phyloP scores from a whole-genome alignment of 495 filamentous ascomycete species.

The Sporormia fimetaria region DNA sequence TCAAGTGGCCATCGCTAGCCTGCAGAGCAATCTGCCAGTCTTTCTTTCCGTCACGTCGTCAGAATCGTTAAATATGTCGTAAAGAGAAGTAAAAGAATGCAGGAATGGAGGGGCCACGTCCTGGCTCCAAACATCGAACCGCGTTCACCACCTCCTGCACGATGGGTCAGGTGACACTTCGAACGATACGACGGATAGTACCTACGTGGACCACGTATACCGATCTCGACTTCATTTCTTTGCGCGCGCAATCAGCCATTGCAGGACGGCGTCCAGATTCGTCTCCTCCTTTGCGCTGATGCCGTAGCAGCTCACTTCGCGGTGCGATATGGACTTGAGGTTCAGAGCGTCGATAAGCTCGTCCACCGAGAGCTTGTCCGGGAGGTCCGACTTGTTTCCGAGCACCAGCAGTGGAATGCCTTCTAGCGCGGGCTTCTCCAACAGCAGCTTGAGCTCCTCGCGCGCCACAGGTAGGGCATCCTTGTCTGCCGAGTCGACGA shows the following conservation, averaged over 20 bases:
- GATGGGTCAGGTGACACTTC: neutral
- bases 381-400: conserved; percentile 93
- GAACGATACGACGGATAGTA: conserved; percentile 3
- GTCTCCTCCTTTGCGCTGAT: conserved; percentile 98
- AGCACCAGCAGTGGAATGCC: conserved; percentile 93
- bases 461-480: conserved; percentile 73
- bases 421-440: conserved; percentile 73
- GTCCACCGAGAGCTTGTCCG: conserved; percentile 77
- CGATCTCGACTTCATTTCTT: conserved; percentile 47
- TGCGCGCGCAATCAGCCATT: conserved; percentile 88
- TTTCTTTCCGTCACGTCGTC: conserved; percentile 30
- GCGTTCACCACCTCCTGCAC: neutral
- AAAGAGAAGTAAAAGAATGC: conserved; percentile 17
- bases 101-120: neutral
- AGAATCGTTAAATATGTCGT: conserved; percentile 29
- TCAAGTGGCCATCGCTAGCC: conserved; percentile 30
- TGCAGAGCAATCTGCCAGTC: conserved; percentile 26
- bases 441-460: conserved; percentile 81
- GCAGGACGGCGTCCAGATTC: conserved; percentile 90
- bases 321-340: conserved; percentile 75
- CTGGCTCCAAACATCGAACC: conserved; percentile 10
- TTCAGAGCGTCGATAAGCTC: conserved; percentile 90
- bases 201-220: conserved; percentile 1
- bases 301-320: conserved; percentile 96
- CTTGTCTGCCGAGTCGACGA: conserved; percentile 82